Percentiles rank a stretch among this genome's conserved stretches.
These are phyloP conservation scores for Aspergillus floridensis DNA, from an alignment of 2,329 filamentous ascomycete genomes.

Conservation along the genomic window DNA sequence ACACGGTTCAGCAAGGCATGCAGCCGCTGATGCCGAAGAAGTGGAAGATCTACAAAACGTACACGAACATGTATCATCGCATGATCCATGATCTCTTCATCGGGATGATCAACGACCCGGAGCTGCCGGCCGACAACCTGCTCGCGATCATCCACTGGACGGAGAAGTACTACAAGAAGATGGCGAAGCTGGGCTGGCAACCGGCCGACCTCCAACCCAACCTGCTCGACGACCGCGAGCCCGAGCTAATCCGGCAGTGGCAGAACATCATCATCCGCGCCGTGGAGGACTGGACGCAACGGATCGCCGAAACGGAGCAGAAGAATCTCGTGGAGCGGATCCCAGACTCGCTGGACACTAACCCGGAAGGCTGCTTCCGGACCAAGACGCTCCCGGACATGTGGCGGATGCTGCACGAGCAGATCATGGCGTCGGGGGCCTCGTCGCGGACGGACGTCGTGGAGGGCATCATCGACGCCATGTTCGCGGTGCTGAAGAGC, in stretches of 20 bases:
- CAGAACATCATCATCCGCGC: constrained; percentile 91
- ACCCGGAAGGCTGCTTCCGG: constrained; percentile 86
- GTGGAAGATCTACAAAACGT: constrained; percentile 92
- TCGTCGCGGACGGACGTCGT: constrained; percentile 86
- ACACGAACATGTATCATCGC: constrained; percentile 84
- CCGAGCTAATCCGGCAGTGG: constrained; percentile 90
- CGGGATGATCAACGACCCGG: constrained; percentile 75
- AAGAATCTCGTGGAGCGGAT: constrained; percentile 77
- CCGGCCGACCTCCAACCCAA: constrained; percentile 77
- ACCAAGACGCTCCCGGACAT: constrained; percentile 90
- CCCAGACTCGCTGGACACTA: constrained; percentile 77
- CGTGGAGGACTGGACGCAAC: constrained; percentile 95
- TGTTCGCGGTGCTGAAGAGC: constrained; percentile 81
- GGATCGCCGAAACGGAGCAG: constrained; percentile 79
- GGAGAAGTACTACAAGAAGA: constrained; percentile 93
- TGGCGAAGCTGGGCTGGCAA: constrained; percentile 81
- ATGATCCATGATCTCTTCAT: constrained; percentile 95
- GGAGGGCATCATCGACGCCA: constrained; percentile 92
- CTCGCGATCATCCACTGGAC: constrained; percentile 93
- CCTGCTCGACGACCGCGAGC: constrained; percentile 84
- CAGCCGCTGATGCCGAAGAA: constrained; percentile 87
- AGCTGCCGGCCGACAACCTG: constrained; percentile 81
- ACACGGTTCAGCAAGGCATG: constrained; percentile 92
- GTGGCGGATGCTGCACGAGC: constrained; percentile 96
- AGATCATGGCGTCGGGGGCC: constrained; percentile 78